Evolutionary conservation across 192 early-diverging fungal genomes (phyloP), one percentile per base, ranked within the genome.

Genomic region (Umbelopsis vinacea): DNA sequence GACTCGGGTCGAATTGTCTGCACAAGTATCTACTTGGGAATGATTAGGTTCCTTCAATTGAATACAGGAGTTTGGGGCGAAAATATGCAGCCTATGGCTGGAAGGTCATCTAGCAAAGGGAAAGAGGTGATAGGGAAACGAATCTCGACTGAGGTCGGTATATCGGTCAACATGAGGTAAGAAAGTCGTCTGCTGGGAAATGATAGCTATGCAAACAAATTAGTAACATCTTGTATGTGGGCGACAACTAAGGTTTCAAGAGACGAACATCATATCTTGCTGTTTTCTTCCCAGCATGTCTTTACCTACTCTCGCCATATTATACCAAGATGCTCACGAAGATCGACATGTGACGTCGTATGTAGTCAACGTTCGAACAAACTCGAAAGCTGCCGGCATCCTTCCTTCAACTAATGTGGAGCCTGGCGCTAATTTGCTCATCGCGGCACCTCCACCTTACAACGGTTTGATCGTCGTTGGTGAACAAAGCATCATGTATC

Each of bases 21-120:
- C 14, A 70, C 90, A 24, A 86, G 89, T 67, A 67, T 85, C 29
- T 94, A 92, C 78, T 88, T 92, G 60, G 93, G 92, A 0, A 75
- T 88, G 12, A 77, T 94, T 23, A 89, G 91, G 52, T 71, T 92
- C 11, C 80, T 94, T 8, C 86, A 86, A 21, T 67, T 94, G 66
- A 80, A 83, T 23, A 52, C 74, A 37, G 26, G 29, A 29, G n/a
- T 37, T 55, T 50, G 38, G 43, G 47, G 46, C 45, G 52, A 48
- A 23, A 46, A 21, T 37, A 35, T 46, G n/a, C 38, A 48, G 17
- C 21, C 43, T 55, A 70, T 21, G 2, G 60, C 66, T 26, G 76
- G 57, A 21, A 29, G 53, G n/a, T 29, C 46, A 37, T 53, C 47
- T 52, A 38, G 23, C 3, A 71, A 66, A 54, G 77, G 53, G 22